Percentiles rank a stretch among this genome's conserved stretches.
phyloP scores from a whole-genome alignment of 2,329 filamentous ascomycete genomes.

The Pseudogymnoascus sp. region DNA sequence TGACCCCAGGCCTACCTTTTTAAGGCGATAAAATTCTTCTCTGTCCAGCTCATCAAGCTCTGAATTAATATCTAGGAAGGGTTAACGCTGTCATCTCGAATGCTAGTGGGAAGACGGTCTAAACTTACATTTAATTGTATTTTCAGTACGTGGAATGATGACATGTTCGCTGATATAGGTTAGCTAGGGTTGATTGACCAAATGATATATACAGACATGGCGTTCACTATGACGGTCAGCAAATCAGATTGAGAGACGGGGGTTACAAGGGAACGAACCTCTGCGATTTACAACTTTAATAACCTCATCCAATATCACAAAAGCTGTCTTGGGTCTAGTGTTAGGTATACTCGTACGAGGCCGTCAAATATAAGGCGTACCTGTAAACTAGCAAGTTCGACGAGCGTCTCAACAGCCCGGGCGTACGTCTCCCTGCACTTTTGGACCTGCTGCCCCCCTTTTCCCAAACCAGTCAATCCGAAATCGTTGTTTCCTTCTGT shows the following conservation, averaged over 20 bases:
- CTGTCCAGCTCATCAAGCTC: constrained; percentile 95
- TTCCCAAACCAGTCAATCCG: constrained; percentile 86
- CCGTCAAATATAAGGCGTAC: constrained; percentile 30
- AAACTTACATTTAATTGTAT: constrained; percentile 87
- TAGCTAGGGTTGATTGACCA: not conserved
- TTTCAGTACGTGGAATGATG: constrained; percentile 95
- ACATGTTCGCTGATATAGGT: constrained; percentile 62
- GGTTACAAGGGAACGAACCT: constrained; percentile 43
- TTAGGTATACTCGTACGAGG: constrained; percentile 12
- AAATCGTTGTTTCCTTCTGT: constrained; percentile 92
- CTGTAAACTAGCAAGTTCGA: constrained; percentile 89
- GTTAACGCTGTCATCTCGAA: constrained; percentile 16
- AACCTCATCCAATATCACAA: constrained; percentile 95
- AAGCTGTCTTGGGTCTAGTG: constrained; percentile 58
- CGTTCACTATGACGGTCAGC: constrained; percentile 58
- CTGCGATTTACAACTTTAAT: constrained; percentile 98
- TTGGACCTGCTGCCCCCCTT: constrained; percentile 95
- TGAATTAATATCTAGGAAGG: constrained; percentile 76
- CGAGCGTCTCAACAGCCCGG: constrained; percentile 86
- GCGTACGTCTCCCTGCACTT: constrained; percentile 92
- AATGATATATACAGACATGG: constrained; percentile 58
- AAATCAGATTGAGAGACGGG: not conserved
- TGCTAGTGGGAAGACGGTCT: not conserved
- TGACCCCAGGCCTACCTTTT: constrained; percentile 52
- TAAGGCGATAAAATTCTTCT: constrained; percentile 95